Evolutionary conservation across 768 basidiomycete species (phyloP).

Genomic region (Tulasnella sp.): DNA sequence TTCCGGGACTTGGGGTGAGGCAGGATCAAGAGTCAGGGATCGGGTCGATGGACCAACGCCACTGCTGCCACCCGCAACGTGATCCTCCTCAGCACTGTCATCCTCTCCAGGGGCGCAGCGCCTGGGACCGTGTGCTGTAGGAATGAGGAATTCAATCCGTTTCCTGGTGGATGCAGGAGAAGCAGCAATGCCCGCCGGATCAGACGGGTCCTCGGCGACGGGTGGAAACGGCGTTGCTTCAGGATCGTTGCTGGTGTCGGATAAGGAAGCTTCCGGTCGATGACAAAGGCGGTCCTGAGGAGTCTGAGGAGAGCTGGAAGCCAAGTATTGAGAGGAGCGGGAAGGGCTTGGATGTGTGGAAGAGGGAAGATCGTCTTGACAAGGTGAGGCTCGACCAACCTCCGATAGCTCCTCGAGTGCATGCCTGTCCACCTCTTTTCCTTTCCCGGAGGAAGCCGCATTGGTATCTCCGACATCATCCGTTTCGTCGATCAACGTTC

Average conservation of each 20-base stretch:
- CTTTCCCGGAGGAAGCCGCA: not conserved
- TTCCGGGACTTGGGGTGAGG: not conserved
- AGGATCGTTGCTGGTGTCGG: not conserved
- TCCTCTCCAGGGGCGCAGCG: not conserved
- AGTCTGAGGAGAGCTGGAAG: not conserved
- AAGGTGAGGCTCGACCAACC: not conserved
- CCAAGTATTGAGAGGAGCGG: not conserved
- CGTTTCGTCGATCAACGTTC: conserved; percentile 2
- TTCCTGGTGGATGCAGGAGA: not conserved
- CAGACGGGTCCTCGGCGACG: not conserved
- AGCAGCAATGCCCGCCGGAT: not conserved
- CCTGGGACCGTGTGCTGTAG: not conserved
- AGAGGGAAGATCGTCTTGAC: not conserved
- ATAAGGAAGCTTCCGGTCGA: not conserved
- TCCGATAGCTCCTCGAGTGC: not conserved
- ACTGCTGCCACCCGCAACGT: not conserved
- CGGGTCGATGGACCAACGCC: not conserved
- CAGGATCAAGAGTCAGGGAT: not conserved
- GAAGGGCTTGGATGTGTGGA: not conserved
- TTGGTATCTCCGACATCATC: not conserved
- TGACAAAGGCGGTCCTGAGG: not conserved
- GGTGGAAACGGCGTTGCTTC: not conserved
- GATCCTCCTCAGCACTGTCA: not conserved
- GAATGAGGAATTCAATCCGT: not conserved
- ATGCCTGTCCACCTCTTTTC: not conserved